Conservation (phyloP, 139 green algal species). For the Trebouxia sp. region DNA sequence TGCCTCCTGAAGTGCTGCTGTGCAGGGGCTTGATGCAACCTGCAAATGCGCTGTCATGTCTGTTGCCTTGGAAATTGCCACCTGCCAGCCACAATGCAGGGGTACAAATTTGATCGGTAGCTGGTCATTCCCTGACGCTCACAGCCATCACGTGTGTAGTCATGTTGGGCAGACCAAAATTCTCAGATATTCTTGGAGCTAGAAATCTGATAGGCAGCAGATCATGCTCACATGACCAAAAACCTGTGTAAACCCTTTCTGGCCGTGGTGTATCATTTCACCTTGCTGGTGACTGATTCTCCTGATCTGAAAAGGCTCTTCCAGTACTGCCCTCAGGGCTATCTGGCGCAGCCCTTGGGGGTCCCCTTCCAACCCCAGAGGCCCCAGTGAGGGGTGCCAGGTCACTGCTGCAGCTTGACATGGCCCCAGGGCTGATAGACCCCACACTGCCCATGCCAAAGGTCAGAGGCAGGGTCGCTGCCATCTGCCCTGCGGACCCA, state of each 20-base stretch:
- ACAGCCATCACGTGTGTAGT: too few species aligned
- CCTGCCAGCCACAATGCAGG: too few species aligned
- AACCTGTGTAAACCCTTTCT: too few species aligned
- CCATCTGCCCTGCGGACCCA: too few species aligned
- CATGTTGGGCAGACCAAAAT: too few species aligned
- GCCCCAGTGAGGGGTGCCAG: neutral
- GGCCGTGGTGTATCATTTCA: too few species aligned
- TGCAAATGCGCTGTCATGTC: neutral
- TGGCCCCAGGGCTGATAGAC: neutral
- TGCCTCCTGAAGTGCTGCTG: neutral
- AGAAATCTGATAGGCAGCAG: too few species aligned
- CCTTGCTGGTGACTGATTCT: neutral
- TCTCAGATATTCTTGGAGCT: too few species aligned
- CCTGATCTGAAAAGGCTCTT: slow-evolving; percentile 1
- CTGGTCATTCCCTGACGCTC: too few species aligned
- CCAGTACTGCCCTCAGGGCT: neutral
- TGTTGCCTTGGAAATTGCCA: neutral
- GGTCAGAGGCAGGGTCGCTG: neutral
- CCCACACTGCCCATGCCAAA: slow-evolving; percentile 11
- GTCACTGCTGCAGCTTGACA: slow-evolving; percentile 1
- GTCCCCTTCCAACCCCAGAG: neutral
- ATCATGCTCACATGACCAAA: too few species aligned
- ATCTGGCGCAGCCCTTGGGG: neutral
- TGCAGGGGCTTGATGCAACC: neutral
- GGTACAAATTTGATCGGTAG: too few species aligned